Percentiles rank a stretch among this genome's conserved stretches.
These are phyloP conservation scores for Globisporangium uncinulatum DNA, from an alignment of 352 stramenopile species.

Conservation along the genomic window DNA sequence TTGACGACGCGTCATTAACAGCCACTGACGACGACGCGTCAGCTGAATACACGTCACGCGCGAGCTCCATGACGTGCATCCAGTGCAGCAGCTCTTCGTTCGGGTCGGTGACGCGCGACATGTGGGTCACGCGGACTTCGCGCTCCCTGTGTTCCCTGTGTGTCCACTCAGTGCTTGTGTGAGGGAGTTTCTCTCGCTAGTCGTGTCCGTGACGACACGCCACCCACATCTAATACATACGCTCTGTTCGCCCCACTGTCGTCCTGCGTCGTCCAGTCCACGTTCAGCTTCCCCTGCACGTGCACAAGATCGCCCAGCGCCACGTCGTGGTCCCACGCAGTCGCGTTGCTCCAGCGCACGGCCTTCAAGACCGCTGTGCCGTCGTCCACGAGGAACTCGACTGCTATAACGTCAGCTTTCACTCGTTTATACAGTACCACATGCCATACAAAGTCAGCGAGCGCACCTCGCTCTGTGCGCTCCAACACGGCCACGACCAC, in stretches of 20 bases:
- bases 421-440: too few species aligned
- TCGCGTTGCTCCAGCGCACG: conserved; percentile 34
- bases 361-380: conserved; percentile 57
- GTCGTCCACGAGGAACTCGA: conserved; percentile 72
- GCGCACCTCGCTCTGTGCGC: conserved; percentile 45
- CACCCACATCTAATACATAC: too few species aligned
- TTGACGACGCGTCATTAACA: too few species aligned
- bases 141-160: conserved; percentile 23
- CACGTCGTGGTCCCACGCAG: conserved; percentile 12
- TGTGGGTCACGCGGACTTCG: conserved; percentile 53
- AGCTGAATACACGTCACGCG: conserved; percentile 29
- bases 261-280: conserved; percentile 37
- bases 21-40: not conserved
- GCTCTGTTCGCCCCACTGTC: not conserved
- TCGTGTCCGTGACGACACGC: too few species aligned
- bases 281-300: conserved; percentile 69
- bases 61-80: conserved; percentile 46
- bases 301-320: conserved; percentile 65
- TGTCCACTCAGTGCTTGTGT: too few species aligned
- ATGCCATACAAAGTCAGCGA: not conserved
- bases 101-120: conserved; percentile 43
- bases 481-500: conserved; percentile 53
- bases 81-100: conserved; percentile 80
- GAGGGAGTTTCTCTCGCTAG: too few species aligned
- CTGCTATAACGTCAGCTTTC: conserved; percentile 14